Percentiles rank a stretch among this genome's conserved stretches.
Conservation (phyloP, 257 asterid species). For the Solanum paucissectum region DNA sequence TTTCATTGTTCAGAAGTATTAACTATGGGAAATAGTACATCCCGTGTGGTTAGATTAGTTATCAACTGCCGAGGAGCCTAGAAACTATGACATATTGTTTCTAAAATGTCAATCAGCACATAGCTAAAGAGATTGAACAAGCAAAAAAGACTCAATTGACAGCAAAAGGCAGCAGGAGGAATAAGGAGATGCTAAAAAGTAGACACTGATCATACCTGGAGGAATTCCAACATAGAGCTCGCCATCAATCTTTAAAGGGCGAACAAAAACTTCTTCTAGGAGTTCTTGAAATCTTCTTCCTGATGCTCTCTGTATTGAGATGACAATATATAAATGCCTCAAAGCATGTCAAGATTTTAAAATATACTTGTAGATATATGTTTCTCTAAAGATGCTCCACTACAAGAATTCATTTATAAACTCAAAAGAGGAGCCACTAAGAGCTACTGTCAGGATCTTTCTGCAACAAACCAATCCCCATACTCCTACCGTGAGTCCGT, state of each 20-base stretch:
- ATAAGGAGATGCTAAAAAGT: not conserved
- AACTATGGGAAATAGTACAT: not conserved
- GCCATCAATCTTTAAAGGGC: slow-evolving; percentile 67
- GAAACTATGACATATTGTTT: not conserved
- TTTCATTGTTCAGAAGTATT: not conserved
- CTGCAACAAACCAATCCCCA: not conserved
- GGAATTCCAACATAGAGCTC: slow-evolving; percentile 96
- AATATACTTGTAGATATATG: not conserved
- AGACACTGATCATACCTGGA: slow-evolving; percentile 52
- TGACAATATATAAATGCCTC: not conserved
- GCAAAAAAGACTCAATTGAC: not conserved
- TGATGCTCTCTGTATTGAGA: slow-evolving; percentile 57
- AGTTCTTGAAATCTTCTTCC: slow-evolving; percentile 75
- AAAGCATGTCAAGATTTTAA: not conserved
- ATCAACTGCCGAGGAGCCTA: not conserved
- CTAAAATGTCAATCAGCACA: not conserved
- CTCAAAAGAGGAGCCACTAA: not conserved
- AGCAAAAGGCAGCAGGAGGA: not conserved
- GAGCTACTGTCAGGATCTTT: not conserved
- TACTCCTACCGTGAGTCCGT: not conserved
- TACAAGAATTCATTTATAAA: not conserved
- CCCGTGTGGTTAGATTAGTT: not conserved
- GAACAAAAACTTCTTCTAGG: slow-evolving; percentile 78
- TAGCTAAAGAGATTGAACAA: not conserved
- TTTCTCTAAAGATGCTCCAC: not conserved